phyloP scores from a whole-genome alignment of 371 early-diverging fungal species.

The Mucor piriformis region DNA sequence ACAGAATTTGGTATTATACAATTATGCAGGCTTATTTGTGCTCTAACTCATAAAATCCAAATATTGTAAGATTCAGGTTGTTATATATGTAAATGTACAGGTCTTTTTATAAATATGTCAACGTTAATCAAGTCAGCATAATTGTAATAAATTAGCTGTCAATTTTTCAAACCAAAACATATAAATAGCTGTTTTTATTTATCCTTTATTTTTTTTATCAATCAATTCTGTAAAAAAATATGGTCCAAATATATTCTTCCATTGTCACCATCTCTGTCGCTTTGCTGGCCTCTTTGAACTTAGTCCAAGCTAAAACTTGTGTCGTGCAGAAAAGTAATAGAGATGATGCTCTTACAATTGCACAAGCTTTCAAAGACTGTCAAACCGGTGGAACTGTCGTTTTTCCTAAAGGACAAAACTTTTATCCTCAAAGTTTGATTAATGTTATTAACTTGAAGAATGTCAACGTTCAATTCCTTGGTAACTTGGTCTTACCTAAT shows the following conservation, averaged over 20 bases:
- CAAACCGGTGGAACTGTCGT: slow-evolving; percentile 40
- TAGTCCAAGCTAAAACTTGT: slow-evolving; percentile 6
- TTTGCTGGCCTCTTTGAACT: not conserved
- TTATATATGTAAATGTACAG: too few species aligned
- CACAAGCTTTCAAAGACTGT: slow-evolving; percentile 30
- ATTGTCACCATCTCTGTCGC: not conserved
- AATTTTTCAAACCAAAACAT: too few species aligned
- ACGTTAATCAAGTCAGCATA: too few species aligned
- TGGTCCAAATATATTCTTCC: not conserved
- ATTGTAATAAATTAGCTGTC: too few species aligned
- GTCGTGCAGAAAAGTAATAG: not conserved
- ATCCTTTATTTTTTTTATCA: too few species aligned
- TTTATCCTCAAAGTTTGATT: slow-evolving; percentile 29
- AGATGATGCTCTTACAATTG: slow-evolving; percentile 33
- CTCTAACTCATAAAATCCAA: too few species aligned
- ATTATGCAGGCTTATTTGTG: too few species aligned
- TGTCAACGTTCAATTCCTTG: slow-evolving; percentile 33
- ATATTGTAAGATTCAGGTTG: too few species aligned
- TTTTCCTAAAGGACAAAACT: slow-evolving; percentile 30
- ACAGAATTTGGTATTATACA: too few species aligned
- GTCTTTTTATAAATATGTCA: too few species aligned
- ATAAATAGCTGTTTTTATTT: too few species aligned
- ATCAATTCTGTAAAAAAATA: not conserved
- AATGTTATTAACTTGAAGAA: slow-evolving; percentile 23
- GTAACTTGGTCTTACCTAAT: slow-evolving; percentile 29